Evolutionary conservation across 2,329 filamentous ascomycete species (phyloP), one percentile per base, ranked within the genome.

Genomic region (Hymenoscyphus albidus): DNA sequence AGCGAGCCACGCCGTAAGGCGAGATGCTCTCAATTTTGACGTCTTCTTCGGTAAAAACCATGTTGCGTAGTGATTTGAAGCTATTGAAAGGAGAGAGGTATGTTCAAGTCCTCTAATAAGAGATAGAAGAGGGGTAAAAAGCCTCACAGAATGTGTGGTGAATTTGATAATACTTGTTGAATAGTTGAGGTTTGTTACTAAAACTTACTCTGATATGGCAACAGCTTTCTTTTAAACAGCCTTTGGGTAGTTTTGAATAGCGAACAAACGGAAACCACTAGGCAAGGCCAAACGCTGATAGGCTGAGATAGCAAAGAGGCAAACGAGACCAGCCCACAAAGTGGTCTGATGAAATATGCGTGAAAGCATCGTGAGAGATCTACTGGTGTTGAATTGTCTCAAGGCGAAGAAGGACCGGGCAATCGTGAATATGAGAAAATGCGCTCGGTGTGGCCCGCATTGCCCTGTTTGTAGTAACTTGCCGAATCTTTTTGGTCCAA

Each of bases 1-100:
- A 87, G 62, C 88, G 84, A 72, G 88, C 88, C 61, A 79, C 76
- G 70, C 88, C 88, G 73, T 84, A 91, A 7, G 88, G 80, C 71
- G 83, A 85, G 74, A 91, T 87, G 72, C 81, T 85, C 73, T 83
- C 79, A 65, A 78, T 77, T 66, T 81, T 78, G 31, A 74, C 69
- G 55, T 76, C 72, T 13, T 69, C 60, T 38, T 48, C 31, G 56
- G 60, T 32, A 27, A 70, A 62, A 62, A 68, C 69, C 70, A 72
- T 72, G 55, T n/a, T 63, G 48, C 10, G 18, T 12, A 18, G 18
- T 54, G 18, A 18, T 27, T 54, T 54, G 18, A 54, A 4, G 18
- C 12, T 54, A 12, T 27, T 14, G 18, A 22, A 12, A 27, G 48
- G 18, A 54, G 44, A 18, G 6, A 27, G 18, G 10, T 22, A 4